Evolutionary conservation across 2,329 filamentous ascomycete genomes (phyloP).

Genomic region (Pestalotiopsis sp.): DNA sequence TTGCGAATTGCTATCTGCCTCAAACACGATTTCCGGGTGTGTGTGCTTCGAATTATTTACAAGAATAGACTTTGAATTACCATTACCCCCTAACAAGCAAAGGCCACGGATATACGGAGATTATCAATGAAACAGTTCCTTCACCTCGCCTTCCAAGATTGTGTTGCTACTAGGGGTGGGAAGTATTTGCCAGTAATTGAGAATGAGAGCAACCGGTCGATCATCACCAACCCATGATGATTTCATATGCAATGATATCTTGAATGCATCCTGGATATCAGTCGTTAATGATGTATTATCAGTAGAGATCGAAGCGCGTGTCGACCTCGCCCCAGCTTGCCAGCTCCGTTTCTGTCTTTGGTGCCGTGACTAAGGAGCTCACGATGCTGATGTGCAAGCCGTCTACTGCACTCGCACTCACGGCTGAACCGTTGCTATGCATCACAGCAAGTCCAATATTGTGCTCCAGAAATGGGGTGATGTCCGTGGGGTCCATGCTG

Average conservation of each 20-base stretch:
- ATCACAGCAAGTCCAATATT: slow-evolving; percentile 38
- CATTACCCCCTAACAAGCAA: not conserved
- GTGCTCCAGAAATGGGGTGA: slow-evolving; percentile 44
- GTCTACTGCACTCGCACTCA: slow-evolving; percentile 29
- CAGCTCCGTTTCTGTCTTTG: not conserved
- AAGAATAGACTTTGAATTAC: not conserved
- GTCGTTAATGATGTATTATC: not conserved
- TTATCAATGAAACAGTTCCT: not conserved
- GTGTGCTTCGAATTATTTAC: not conserved
- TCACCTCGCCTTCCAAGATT: not conserved
- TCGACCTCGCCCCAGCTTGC: slow-evolving; percentile 1
- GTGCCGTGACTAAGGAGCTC: slow-evolving; percentile 23
- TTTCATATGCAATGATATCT: not conserved
- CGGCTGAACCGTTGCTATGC: slow-evolving; percentile 27
- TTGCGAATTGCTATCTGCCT: no score
- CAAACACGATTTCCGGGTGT: not conserved
- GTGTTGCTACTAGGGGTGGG: not conserved
- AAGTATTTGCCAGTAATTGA: not conserved
- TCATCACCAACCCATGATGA: not conserved
- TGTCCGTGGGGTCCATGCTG: slow-evolving; percentile 37
- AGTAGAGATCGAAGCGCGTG: not conserved
- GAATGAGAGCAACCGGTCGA: not conserved
- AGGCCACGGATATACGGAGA: not conserved
- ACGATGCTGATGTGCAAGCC: slow-evolving; percentile 39
- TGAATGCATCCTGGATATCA: not conserved